These are phyloP conservation scores for Neurospora sp. DNA, from an alignment of 495 filamentous ascomycete genomes.

Conservation along the genomic window DNA sequence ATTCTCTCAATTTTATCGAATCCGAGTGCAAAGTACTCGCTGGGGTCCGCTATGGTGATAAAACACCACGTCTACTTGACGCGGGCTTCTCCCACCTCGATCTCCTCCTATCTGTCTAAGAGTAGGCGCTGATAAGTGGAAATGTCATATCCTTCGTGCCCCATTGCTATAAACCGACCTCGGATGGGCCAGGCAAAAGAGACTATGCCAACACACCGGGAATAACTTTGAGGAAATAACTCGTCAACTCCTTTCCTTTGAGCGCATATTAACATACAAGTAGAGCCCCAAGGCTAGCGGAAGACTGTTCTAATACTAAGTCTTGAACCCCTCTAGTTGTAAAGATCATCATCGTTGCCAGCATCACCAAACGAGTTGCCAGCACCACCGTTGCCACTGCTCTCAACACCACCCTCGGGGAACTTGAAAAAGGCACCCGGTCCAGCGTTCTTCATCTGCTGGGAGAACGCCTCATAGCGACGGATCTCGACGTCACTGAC, in stretches of 20 bases:
- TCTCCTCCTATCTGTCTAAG: neutral
- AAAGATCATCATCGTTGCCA: constrained; percentile 83
- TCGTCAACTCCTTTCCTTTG: neutral
- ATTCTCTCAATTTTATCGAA: neutral
- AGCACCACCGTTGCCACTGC: constrained; percentile 34
- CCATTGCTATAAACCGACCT: neutral
- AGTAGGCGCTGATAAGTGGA: neutral
- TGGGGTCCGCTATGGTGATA: neutral
- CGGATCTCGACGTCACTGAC: constrained; percentile 95
- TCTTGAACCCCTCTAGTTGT: constrained; percentile 35
- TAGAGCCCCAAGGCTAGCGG: neutral
- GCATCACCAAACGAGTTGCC: constrained; percentile 68
- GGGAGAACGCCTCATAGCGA: constrained; percentile 95
- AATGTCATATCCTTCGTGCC: neutral
- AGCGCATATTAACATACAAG: neutral
- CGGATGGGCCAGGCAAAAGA: neutral
- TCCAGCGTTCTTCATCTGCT: constrained; percentile 96
- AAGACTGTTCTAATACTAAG: neutral
- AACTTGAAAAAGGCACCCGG: constrained; percentile 96
- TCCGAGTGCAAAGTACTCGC: neutral
- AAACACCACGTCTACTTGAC: neutral
- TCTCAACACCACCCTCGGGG: constrained; percentile 60
- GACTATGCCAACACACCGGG: neutral
- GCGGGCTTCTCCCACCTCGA: neutral
- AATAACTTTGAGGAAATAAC: neutral